A percentile compares a stretch with the other conserved stretches of the same genome.
Conservation (phyloP, 176 grass and related monocot genomes). For the Eremochloa ophiuroides region DNA sequence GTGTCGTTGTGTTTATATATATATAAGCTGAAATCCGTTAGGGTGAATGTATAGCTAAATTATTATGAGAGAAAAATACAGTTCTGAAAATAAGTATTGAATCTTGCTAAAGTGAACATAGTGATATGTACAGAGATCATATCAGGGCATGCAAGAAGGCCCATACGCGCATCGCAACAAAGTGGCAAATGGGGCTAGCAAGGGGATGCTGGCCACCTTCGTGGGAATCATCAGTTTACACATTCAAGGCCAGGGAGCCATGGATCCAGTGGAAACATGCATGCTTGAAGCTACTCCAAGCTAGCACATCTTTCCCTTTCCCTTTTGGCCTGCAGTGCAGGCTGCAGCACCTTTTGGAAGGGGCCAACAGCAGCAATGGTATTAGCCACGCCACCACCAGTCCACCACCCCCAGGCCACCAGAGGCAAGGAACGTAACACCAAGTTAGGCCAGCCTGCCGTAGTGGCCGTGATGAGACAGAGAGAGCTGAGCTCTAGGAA, state of each 20-base stretch:
- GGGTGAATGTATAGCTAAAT: too few relatives aligned
- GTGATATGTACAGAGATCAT: too few relatives aligned
- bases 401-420: not conserved
- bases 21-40: too few relatives aligned
- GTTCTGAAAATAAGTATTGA: too few relatives aligned
- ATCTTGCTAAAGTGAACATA: too few relatives aligned
- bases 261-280: not conserved
- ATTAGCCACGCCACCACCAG: not conserved
- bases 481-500: not conserved
- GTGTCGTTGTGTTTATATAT: too few relatives aligned
- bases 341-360: not conserved
- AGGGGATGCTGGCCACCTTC: not conserved
- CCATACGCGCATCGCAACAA: too few relatives aligned
- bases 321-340: not conserved
- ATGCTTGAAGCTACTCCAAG: not conserved
- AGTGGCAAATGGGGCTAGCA: too few relatives aligned
- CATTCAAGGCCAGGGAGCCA: not conserved
- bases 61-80: too few relatives aligned
- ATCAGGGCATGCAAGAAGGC: too few relatives aligned
- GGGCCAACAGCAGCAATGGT: constrained; percentile 13
- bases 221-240: not conserved
- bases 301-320: not conserved
- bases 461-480: not conserved
- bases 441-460: constrained; percentile 28
- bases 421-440: not conserved